phyloP scores from a whole-genome alignment of 2,329 filamentous ascomycete genomes.

The Pseudocercospora fijiensis region DNA sequence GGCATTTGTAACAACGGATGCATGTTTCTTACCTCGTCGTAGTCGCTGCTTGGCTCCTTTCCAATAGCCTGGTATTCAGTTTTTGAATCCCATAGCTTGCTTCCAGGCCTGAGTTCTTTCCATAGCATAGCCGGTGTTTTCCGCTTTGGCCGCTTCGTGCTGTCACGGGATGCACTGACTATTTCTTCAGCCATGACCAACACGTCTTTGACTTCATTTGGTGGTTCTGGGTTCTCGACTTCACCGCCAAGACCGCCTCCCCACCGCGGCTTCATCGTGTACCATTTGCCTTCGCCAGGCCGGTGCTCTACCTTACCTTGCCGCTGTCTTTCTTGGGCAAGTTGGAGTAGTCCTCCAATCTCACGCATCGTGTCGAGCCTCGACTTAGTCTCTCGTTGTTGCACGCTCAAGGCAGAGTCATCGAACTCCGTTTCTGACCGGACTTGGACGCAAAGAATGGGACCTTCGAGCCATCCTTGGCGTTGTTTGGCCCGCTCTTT shows the following conservation, averaged over 20 bases:
- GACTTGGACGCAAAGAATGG: constrained; percentile 56
- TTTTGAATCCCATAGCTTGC: constrained; percentile 57
- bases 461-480: constrained; percentile 58
- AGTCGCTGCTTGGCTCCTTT: constrained; percentile 42
- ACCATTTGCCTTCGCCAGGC: constrained; percentile 61
- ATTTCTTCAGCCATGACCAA: constrained; percentile 22
- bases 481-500: constrained; percentile 54
- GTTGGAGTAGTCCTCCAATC: constrained; percentile 55
- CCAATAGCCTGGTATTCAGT: constrained; percentile 59
- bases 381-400: constrained; percentile 29
- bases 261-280: constrained; percentile 57
- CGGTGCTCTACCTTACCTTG: constrained; percentile 52
- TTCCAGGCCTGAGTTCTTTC: constrained; percentile 52
- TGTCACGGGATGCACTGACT: constrained; percentile 11
- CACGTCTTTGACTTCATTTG: constrained; percentile 35
- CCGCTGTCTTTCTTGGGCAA: constrained; percentile 61
- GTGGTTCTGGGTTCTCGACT: constrained; percentile 42
- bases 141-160: constrained; percentile 30
- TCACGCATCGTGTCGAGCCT: constrained; percentile 58
- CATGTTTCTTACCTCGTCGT: constrained; percentile 49
- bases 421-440: constrained; percentile 55
- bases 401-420: constrained; percentile 21
- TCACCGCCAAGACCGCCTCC: constrained; percentile 55
- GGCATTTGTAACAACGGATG: not conserved
- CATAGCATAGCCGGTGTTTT: constrained; percentile 52